A percentile compares a stretch with the other conserved stretches of the same genome.
phyloP scores from a whole-genome alignment of 306 rosid genomes.

The Prunus mongolica region DNA sequence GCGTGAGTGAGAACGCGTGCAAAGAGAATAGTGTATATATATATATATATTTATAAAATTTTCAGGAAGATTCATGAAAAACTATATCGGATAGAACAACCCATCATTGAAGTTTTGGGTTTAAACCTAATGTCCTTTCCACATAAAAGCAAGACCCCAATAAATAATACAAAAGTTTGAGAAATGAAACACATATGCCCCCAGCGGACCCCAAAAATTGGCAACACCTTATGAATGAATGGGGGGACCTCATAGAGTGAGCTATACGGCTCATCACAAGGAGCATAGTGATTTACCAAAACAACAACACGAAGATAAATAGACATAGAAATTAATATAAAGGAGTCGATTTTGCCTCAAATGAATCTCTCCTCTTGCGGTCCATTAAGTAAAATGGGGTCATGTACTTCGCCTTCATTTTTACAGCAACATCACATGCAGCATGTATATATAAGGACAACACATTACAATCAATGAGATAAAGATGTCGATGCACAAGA shows the following conservation, averaged over 20 bases:
- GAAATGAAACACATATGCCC: slow-evolving; percentile 11
- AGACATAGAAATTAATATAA: neutral
- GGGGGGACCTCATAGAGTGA: neutral
- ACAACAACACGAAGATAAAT: slow-evolving; percentile 11
- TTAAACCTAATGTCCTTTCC: slow-evolving; percentile 14
- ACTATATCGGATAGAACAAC: neutral
- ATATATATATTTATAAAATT: slow-evolving; percentile 3
- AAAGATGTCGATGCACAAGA: neutral
- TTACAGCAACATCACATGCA: slow-evolving; percentile 21
- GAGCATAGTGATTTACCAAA: neutral
- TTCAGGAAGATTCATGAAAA: slow-evolving; percentile 22
- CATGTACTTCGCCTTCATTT: neutral
- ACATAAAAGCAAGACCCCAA: neutral
- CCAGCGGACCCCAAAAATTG: slow-evolving; percentile 25
- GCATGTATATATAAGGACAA: slow-evolving; percentile 15
- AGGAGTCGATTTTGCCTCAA: neutral
- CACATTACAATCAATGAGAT: slow-evolving; percentile 22
- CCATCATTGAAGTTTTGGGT: slow-evolving; percentile 6
- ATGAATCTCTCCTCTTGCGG: neutral
- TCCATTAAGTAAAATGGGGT: slow-evolving; percentile 1
- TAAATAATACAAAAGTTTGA: slow-evolving; percentile 4
- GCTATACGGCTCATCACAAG: neutral
- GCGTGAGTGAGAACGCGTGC: no score
- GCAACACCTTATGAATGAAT: slow-evolving; percentile 3
- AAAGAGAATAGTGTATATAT: no score